phyloP scores from a whole-genome alignment of 2,329 filamentous ascomycete species.

The Colletotrichum sp. region DNA sequence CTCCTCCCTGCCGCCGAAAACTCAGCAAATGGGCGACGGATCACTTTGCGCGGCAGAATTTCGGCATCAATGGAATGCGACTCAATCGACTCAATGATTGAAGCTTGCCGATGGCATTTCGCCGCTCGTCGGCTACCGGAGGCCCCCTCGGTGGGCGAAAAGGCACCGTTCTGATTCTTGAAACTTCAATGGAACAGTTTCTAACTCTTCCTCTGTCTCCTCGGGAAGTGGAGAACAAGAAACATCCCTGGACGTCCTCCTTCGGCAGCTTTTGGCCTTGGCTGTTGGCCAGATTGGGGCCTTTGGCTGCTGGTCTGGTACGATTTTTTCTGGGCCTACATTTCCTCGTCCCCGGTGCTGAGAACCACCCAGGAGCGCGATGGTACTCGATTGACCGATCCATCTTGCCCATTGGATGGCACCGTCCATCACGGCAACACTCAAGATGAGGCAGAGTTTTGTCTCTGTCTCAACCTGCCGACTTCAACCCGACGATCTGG shows the following conservation, averaged over 20 bases:
- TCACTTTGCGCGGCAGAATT: background rate
- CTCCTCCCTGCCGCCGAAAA: background rate
- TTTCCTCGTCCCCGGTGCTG: background rate
- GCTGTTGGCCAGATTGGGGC: conserved; percentile 2
- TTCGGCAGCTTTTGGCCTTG: background rate
- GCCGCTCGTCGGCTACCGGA: background rate
- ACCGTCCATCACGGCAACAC: background rate
- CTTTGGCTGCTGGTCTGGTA: background rate
- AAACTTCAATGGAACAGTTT: conserved; percentile 22
- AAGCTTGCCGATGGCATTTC: conserved; percentile 4
- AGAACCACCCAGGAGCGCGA: background rate
- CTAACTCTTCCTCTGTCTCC: conserved; percentile 11
- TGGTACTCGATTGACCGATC: background rate
- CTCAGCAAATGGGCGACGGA: background rate
- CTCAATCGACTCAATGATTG: background rate
- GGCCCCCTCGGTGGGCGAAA: background rate
- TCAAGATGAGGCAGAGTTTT: background rate
- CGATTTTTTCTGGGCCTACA: conserved; percentile 8
- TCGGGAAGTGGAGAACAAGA: conserved; percentile 9
- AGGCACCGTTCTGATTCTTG: conserved; percentile 11
- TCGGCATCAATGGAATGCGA: background rate
- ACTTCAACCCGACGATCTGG: background rate
- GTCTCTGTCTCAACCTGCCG: background rate
- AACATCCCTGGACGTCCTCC: conserved; percentile 14
- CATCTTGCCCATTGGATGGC: background rate